phyloP scores from a whole-genome alignment of 495 filamentous ascomycete species.

The Chaetomium cochliodes region DNA sequence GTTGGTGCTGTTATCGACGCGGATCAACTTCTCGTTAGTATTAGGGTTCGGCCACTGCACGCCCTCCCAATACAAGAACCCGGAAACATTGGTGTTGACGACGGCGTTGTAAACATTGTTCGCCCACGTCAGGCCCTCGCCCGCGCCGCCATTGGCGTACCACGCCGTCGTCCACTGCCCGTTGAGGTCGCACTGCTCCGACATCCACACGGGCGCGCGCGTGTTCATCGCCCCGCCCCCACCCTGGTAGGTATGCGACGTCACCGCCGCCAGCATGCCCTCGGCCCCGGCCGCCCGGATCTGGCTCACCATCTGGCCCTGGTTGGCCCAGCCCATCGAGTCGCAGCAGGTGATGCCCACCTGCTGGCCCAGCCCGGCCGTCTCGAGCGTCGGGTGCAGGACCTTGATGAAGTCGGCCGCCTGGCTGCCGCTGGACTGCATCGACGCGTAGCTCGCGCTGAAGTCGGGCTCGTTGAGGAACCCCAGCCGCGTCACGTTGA shows the following conservation, averaged over 20 bases:
- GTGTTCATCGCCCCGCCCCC: slow-evolving; percentile 37
- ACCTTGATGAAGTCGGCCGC: slow-evolving; percentile 47
- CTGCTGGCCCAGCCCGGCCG: slow-evolving; percentile 31
- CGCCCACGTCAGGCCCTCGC: slow-evolving; percentile 59
- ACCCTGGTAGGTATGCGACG: slow-evolving; percentile 43
- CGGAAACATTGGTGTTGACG: slow-evolving; percentile 45
- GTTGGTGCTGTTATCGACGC: slow-evolving; percentile 41
- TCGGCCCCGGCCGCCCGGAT: slow-evolving; percentile 39
- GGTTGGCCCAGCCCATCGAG: slow-evolving; percentile 44
- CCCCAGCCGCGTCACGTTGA: slow-evolving; percentile 51
- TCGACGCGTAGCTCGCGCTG: slow-evolving; percentile 41
- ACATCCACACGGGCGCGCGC: slow-evolving; percentile 39
- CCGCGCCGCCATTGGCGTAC: slow-evolving; percentile 46
- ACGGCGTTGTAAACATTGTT: slow-evolving; percentile 52
- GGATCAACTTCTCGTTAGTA: slow-evolving; percentile 50
- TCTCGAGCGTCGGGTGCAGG: slow-evolving; percentile 35
- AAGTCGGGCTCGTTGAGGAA: slow-evolving; percentile 49
- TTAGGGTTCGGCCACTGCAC: slow-evolving; percentile 48
- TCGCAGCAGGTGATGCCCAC: slow-evolving; percentile 45
- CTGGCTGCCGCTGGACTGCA: slow-evolving; percentile 40
- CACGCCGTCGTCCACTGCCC: slow-evolving; percentile 49
- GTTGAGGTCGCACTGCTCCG: slow-evolving; percentile 49
- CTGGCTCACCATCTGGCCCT: slow-evolving; percentile 39
- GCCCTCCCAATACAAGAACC: slow-evolving; percentile 56
- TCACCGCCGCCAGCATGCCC: slow-evolving; percentile 36